These are phyloP conservation scores for Rhynchospora breviuscula DNA, from an alignment of 176 grass and related monocot species.

Conservation along the genomic window DNA sequence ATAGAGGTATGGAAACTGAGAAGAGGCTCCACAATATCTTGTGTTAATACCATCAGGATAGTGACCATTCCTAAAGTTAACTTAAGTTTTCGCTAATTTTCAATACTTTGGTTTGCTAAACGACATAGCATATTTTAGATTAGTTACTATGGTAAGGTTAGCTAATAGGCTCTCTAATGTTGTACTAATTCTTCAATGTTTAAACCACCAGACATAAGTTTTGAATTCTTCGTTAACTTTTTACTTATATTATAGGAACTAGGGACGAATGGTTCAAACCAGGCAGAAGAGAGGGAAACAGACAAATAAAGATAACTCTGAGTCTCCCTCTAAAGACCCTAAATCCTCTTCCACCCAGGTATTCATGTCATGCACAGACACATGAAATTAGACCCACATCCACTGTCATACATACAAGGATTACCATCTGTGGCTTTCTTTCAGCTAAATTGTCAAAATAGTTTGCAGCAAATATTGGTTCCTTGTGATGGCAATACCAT, in stretches of 20 bases:
- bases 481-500: neutral
- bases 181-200: too few species aligned
- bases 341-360: conserved; percentile 16
- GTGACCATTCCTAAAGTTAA: too few species aligned
- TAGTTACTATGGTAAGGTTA: too few species aligned
- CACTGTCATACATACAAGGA: neutral
- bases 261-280: conserved; percentile 16
- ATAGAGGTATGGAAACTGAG: too few species aligned
- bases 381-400: too few species aligned
- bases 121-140: too few species aligned
- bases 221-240: neutral
- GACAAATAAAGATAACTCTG: conserved; percentile 15
- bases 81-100: too few species aligned
- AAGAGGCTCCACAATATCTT: too few species aligned
- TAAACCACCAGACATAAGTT: too few species aligned
- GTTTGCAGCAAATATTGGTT: neutral
- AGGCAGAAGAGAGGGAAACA: conserved; percentile 24
- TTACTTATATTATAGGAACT: neutral
- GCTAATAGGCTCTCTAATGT: too few species aligned
- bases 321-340: conserved; percentile 23
- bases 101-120: too few species aligned
- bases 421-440: neutral
- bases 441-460: neutral
- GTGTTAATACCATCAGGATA: too few species aligned
- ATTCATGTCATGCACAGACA: neutral